Conservation (phyloP, 2,329 filamentous ascomycete species). For the Aplosporella prunicola region DNA sequence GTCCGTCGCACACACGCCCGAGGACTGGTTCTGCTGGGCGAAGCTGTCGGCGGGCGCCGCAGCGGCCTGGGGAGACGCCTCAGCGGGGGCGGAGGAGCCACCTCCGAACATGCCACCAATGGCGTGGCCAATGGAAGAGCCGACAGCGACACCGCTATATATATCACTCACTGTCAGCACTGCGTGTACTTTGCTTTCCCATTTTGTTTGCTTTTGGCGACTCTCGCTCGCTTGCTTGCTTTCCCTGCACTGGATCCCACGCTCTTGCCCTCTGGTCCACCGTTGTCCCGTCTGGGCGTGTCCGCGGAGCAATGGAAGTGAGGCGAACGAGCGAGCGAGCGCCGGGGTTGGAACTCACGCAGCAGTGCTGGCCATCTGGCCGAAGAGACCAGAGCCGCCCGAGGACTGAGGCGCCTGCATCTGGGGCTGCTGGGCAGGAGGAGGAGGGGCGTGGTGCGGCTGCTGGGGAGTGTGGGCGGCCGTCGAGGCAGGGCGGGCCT, state of each 20-base stretch:
- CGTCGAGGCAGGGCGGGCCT: conserved; percentile 64
- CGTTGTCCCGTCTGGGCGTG: not conserved
- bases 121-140: conserved; percentile 89
- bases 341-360: too few species aligned
- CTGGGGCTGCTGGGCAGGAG: conserved; percentile 39
- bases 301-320: too few species aligned
- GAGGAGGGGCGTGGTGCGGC: conserved; percentile 51
- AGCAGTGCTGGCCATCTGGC: conserved; percentile 94
- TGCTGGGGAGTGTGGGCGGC: conserved; percentile 43
- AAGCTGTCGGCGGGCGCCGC: conserved; percentile 28
- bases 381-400: conserved; percentile 76
- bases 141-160: conserved; percentile 84
- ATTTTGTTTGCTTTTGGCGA: not conserved
- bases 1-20: conserved; percentile 58
- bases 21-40: conserved; percentile 26
- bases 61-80: conserved; percentile 31
- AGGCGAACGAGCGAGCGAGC: too few species aligned
- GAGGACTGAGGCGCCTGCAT: conserved; percentile 40
- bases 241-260: not conserved
- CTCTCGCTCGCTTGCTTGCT: not conserved
- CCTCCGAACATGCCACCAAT: conserved; percentile 82
- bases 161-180: too few species aligned
- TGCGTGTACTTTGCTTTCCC: not conserved
- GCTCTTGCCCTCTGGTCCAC: not conserved
- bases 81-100: conserved; percentile 48